Conservation (phyloP, 371 early-diverging fungal genomes). For the Saksenaea vasiformis region DNA sequence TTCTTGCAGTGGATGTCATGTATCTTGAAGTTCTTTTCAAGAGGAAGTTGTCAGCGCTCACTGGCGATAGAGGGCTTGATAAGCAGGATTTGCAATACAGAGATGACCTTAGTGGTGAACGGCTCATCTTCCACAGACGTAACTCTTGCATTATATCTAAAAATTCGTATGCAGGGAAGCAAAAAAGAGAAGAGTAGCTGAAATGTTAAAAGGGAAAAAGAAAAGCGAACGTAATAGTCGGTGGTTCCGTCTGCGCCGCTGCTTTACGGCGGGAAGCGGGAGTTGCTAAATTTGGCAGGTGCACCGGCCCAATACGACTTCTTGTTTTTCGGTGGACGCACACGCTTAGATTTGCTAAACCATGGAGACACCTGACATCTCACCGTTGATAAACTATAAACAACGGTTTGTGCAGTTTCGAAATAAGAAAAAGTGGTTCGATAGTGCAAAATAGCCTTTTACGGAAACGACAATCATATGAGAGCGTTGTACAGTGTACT, state of each 20-base stretch:
- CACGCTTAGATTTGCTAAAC: not conserved
- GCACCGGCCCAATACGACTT: not conserved
- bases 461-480: not conserved
- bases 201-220: not conserved
- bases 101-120: not conserved
- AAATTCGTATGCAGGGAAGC: not conserved
- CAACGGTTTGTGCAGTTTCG: not conserved
- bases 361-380: too few species aligned
- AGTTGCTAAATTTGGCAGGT: not conserved
- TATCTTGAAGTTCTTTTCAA: not conserved
- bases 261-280: not conserved
- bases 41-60: not conserved
- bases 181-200: not conserved
- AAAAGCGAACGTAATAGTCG: not conserved
- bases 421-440: not conserved
- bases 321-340: not conserved
- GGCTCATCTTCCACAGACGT: slow-evolving; percentile 1
- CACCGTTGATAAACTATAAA: not conserved
- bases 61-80: not conserved
- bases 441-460: not conserved
- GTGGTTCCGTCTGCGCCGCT: not conserved
- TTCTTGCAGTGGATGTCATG: not conserved
- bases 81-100: not conserved
- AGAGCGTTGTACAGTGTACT: not conserved
- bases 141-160: not conserved